Evolutionary conservation across 192 early-diverging fungal genomes (phyloP), one percentile per base, ranked within the genome.

Genomic region (Coemansia reversa): DNA sequence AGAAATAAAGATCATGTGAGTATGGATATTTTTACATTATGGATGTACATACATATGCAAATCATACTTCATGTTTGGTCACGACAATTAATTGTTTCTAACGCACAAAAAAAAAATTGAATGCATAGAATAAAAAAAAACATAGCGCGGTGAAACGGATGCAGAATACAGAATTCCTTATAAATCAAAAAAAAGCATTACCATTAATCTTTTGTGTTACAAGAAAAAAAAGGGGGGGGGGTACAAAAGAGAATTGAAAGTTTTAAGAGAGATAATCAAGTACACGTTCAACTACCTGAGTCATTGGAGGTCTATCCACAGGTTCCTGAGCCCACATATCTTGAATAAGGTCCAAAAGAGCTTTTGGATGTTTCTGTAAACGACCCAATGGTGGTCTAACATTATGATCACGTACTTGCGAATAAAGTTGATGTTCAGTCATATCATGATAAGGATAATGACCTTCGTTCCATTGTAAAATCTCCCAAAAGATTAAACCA

Each of bases 401-500:
- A 2, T 81, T 80, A 32, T 76, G 84, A 56, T 91, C 87, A 52
- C 83, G 80, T 22, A 91, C 88, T 55, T 81, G 72, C 18, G 76
- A 58, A 75, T 86, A 87, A 20, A 88, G 65, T 59, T 85, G 82
- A 55, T 88, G 86, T 60, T 89, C 86, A 5, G 78, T 85, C 75
- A 83, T 70, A 60, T 86, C 84, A 65, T 90, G 84, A 70, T 87
- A 91, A 0, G 90, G 90, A 39, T 86, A 91, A 11, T 87, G 88
- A 55, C 79, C 75, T 51, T 83, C 86, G 23, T 84, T 84, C 90
- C 90, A 91, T 55, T 87, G 86, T 33, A 91, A 30, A 48, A 91
- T 91, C 70, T 91, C 90, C 90, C 90, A 91, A 63, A 88, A 91
- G 55, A 91, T 91, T 12, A 91, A 58, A 5, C 83, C 90, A 60